Percentiles rank a stretch among this genome's conserved stretches.
phyloP scores from a whole-genome alignment of 176 grass and related monocot species.

The Juncus inflexus region DNA sequence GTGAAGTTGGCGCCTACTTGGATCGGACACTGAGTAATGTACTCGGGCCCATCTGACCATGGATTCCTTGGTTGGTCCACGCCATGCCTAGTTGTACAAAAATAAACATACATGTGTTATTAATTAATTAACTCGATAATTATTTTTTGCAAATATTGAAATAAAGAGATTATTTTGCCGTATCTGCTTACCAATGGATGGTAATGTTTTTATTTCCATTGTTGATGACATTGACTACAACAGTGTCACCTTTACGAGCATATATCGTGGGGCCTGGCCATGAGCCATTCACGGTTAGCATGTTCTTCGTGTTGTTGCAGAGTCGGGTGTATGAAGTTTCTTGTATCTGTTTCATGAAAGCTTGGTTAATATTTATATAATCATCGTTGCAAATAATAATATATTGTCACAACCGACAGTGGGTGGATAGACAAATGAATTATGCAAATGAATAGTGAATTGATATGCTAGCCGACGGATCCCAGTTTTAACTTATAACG shows the following conservation, averaged over 20 bases:
- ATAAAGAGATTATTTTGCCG: neutral
- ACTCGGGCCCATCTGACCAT: slow-evolving; percentile 37
- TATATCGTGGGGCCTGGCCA: slow-evolving; percentile 34
- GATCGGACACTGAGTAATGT: slow-evolving; percentile 36
- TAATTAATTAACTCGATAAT: neutral
- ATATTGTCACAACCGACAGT: no score
- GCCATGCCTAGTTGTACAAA: slow-evolving; percentile 20
- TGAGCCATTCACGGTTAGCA: slow-evolving; percentile 31
- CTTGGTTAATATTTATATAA: neutral
- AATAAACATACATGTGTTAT: no score
- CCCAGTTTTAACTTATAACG: no score
- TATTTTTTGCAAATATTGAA: neutral
- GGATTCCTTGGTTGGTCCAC: slow-evolving; percentile 29
- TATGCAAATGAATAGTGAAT: no score
- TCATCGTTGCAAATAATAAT: no score
- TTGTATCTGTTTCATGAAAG: slow-evolving; percentile 17
- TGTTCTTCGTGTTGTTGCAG: slow-evolving; percentile 37
- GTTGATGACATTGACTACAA: slow-evolving; percentile 48
- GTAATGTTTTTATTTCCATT: slow-evolving; percentile 40
- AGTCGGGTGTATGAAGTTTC: slow-evolving; percentile 36
- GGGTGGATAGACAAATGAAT: no score
- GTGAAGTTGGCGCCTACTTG: slow-evolving; percentile 26
- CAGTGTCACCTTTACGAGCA: slow-evolving; percentile 21
- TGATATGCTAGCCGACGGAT: no score
- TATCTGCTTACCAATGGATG: slow-evolving; percentile 23